Conservation (phyloP, 768 basidiomycete genomes). For the Lanmaoa pseudosensibilis region DNA sequence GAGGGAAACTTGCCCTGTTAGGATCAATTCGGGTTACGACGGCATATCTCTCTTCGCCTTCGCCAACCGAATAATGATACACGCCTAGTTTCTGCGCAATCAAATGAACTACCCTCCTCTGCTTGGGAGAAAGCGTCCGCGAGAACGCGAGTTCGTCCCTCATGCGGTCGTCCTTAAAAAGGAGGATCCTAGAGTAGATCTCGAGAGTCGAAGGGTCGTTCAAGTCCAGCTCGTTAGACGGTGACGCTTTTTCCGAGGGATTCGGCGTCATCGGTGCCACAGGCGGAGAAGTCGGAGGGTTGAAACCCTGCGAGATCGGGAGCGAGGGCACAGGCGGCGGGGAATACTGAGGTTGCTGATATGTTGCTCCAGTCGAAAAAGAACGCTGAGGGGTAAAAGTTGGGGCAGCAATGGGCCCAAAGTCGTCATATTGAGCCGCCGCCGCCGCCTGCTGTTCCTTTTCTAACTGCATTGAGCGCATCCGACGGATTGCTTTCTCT, state of each 20-base stretch:
- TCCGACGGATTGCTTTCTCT: slow-evolving; percentile 96
- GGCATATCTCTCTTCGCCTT: slow-evolving; percentile 89
- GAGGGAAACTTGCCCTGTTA: slow-evolving; percentile 57
- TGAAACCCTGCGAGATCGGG: slow-evolving; percentile 43
- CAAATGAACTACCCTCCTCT: slow-evolving; percentile 90
- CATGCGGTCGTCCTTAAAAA: slow-evolving; percentile 98
- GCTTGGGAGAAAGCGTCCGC: slow-evolving; percentile 77
- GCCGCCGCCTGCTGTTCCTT: slow-evolving; percentile 58
- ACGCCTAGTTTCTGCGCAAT: slow-evolving; percentile 96
- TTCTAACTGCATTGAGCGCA: slow-evolving; percentile 96
- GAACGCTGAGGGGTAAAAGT: slow-evolving; percentile 72
- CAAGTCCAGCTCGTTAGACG: slow-evolving; percentile 79
- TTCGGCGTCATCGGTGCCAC: slow-evolving; percentile 60
- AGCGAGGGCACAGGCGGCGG: slow-evolving; percentile 50
- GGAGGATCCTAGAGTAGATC: slow-evolving; percentile 92
- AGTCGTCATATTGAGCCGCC: slow-evolving; percentile 62
- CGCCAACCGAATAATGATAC: slow-evolving; percentile 90
- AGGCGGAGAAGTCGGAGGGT: slow-evolving; percentile 50
- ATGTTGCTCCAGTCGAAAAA: slow-evolving; percentile 60
- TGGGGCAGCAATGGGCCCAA: slow-evolving; percentile 55
- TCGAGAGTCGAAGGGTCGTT: slow-evolving; percentile 96
- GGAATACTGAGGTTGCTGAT: slow-evolving; percentile 65
- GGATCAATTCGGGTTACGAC: slow-evolving; percentile 92
- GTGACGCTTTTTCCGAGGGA: slow-evolving; percentile 59
- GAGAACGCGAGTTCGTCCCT: slow-evolving; percentile 97